These are phyloP conservation scores for Sonneratia alba DNA, from an alignment of 345 rosid species.

Conservation along the genomic window DNA sequence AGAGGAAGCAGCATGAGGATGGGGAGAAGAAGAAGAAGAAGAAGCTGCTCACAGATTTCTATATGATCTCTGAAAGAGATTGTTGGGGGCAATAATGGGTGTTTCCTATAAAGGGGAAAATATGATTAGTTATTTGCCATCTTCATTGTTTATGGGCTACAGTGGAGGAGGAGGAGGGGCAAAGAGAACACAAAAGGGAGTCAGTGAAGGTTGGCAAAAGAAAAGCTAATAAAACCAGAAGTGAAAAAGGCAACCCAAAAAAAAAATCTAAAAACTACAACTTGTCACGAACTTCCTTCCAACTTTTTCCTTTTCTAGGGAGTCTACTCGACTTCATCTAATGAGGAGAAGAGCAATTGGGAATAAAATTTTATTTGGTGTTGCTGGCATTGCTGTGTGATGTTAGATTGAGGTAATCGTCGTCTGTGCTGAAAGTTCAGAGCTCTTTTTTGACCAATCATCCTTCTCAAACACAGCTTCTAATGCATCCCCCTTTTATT, in stretches of 20 bases:
- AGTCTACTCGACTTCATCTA: background rate
- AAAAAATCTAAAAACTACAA: too few relatives aligned
- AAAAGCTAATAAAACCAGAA: too few relatives aligned
- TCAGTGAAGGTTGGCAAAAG: too few relatives aligned
- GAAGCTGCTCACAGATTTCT: too few relatives aligned
- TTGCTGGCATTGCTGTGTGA: constrained; percentile 7
- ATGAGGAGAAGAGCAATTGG: constrained; percentile 2
- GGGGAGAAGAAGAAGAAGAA: too few relatives aligned
- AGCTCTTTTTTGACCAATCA: too few relatives aligned
- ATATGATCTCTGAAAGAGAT: constrained; percentile 36
- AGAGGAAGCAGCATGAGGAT: too few relatives aligned
- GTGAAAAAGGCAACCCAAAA: too few relatives aligned
- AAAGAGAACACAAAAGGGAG: too few relatives aligned
- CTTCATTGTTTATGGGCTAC: constrained; percentile 38
- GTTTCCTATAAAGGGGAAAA: constrained; percentile 82
- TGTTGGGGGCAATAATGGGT: constrained; percentile 89
- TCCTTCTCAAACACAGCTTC: too few relatives aligned
- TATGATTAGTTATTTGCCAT: constrained; percentile 72
- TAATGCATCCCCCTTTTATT: too few relatives aligned
- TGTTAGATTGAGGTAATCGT: constrained; percentile 10
- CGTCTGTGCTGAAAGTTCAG: background rate
- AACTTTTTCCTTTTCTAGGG: background rate
- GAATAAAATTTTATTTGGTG: background rate
- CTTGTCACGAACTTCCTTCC: background rate
- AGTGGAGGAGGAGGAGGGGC: background rate